Evolutionary conservation across 139 green algal species (phyloP).

Genomic region (Picochlorum sp.): DNA sequence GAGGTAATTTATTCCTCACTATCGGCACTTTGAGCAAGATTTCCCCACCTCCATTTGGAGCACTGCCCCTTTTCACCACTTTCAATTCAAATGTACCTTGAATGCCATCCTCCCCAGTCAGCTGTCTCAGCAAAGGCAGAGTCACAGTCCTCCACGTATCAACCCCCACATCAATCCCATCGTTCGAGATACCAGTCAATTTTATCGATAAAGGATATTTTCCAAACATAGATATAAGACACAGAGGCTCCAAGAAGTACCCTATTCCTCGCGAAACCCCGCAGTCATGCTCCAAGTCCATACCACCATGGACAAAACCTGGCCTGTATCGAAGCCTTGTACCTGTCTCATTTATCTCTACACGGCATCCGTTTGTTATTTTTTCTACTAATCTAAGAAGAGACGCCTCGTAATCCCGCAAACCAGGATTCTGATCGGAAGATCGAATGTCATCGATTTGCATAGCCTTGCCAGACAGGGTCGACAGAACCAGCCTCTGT

Average conservation of each 20-base stretch:
- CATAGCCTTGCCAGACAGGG: conserved; percentile 61
- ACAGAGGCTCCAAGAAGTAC: conserved; percentile 90
- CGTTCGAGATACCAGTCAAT: conserved; percentile 88
- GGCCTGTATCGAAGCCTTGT: conserved; percentile 82
- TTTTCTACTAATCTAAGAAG: conserved; percentile 95
- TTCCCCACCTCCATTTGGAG: conserved; percentile 77
- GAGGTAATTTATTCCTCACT: conserved; percentile 39
- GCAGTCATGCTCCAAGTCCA: conserved; percentile 77
- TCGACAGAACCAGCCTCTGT: conserved; percentile 72
- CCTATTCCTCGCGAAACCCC: conserved; percentile 62
- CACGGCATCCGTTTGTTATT: conserved; percentile 80
- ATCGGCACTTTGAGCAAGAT: conserved; percentile 57
- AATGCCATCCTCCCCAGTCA: conserved; percentile 39
- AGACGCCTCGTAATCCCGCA: conserved; percentile 78
- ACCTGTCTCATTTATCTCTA: conserved; percentile 96
- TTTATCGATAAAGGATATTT: conserved; percentile 81
- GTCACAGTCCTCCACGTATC: conserved; percentile 85
- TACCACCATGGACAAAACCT: conserved; percentile 68
- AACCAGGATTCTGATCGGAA: conserved; percentile 61
- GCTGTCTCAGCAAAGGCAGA: conserved; percentile 73
- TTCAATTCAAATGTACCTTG: conserved; percentile 42
- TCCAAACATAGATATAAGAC: conserved; percentile 77
- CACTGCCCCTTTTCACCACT: conserved; percentile 52
- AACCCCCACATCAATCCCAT: conserved; percentile 61
- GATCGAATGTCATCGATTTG: conserved; percentile 86